Conservation (phyloP, 2,329 filamentous ascomycete genomes). For the Ophidiomyces ophidiicola region DNA sequence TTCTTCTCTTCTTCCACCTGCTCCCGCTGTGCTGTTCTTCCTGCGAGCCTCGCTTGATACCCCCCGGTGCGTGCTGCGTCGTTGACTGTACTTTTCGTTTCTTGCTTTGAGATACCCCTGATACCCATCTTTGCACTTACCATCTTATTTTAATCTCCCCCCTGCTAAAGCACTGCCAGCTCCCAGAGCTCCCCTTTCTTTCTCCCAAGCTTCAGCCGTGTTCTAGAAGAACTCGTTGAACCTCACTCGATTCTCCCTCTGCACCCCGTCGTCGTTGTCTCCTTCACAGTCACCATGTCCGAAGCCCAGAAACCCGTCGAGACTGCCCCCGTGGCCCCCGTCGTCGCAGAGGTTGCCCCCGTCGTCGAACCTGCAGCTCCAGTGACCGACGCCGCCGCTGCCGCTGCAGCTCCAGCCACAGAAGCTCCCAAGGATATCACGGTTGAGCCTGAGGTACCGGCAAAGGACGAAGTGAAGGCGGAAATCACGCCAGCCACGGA, state of each 20-base stretch:
- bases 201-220: slow-evolving; percentile 3
- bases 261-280: slow-evolving; percentile 11
- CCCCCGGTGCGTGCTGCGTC: slow-evolving; percentile 28
- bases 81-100: slow-evolving; percentile 21
- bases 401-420: slow-evolving; percentile 30
- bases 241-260: slow-evolving; percentile 9
- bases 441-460: slow-evolving; percentile 27
- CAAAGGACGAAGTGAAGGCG: slow-evolving; percentile 25
- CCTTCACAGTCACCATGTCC: slow-evolving; percentile 51
- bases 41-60: slow-evolving; percentile 24
- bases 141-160: slow-evolving; percentile 8
- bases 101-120: slow-evolving; percentile 25
- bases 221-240: too few relatives aligned
- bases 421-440: slow-evolving; percentile 18
- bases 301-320: slow-evolving; percentile 60
- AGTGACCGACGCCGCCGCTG: slow-evolving; percentile 25
- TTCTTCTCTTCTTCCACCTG: slow-evolving; percentile 17
- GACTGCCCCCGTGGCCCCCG: slow-evolving; percentile 39
- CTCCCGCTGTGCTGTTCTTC: slow-evolving; percentile 18
- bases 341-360: slow-evolving; percentile 19
- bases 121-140: slow-evolving; percentile 16
- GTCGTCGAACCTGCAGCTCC: slow-evolving; percentile 17
- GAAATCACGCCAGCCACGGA: slow-evolving; percentile 59
- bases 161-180: slow-evolving; percentile 2
- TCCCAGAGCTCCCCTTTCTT: not conserved